phyloP scores from a whole-genome alignment of 2,329 filamentous ascomycete genomes.

The Verruconis gallopava region DNA sequence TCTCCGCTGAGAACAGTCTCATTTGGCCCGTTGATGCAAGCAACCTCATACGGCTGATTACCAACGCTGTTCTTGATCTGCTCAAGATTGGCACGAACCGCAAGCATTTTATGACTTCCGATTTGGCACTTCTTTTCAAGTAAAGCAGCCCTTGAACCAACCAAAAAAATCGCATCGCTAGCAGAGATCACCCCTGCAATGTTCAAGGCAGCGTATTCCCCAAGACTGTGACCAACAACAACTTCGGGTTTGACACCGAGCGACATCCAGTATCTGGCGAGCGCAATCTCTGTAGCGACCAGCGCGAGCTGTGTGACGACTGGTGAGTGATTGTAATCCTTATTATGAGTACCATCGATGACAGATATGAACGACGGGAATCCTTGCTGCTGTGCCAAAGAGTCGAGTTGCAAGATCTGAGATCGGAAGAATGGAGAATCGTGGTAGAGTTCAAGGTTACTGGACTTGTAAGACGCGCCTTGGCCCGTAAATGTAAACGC shows the following conservation, averaged over 20 bases:
- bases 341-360: constrained; percentile 12
- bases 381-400: constrained; percentile 17
- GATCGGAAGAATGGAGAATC: constrained; percentile 18
- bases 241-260: constrained; percentile 18
- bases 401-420: constrained; percentile 20
- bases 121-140: constrained; percentile 15
- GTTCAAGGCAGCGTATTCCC: constrained; percentile 28
- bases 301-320: constrained; percentile 26
- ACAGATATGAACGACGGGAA: constrained; percentile 20
- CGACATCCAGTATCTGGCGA: constrained; percentile 18
- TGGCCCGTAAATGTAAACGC: constrained; percentile 30
- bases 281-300: constrained; percentile 26
- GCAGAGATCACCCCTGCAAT: constrained; percentile 22
- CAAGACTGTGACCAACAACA: constrained; percentile 21
- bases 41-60: constrained; percentile 38
- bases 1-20: constrained; percentile 61
- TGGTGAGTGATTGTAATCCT: constrained; percentile 10
- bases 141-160: constrained; percentile 22
- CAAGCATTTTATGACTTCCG: constrained; percentile 17
- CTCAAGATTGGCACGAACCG: constrained; percentile 37
- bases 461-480: constrained; percentile 18
- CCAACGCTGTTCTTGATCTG: constrained; percentile 41
- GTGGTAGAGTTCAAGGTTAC: constrained; percentile 21
- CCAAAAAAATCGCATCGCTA: constrained; percentile 22
- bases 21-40: constrained; percentile 63